phyloP scores from a whole-genome alignment of 1,284 basidiomycete genomes.

The Sporisorium scitamineum region DNA sequence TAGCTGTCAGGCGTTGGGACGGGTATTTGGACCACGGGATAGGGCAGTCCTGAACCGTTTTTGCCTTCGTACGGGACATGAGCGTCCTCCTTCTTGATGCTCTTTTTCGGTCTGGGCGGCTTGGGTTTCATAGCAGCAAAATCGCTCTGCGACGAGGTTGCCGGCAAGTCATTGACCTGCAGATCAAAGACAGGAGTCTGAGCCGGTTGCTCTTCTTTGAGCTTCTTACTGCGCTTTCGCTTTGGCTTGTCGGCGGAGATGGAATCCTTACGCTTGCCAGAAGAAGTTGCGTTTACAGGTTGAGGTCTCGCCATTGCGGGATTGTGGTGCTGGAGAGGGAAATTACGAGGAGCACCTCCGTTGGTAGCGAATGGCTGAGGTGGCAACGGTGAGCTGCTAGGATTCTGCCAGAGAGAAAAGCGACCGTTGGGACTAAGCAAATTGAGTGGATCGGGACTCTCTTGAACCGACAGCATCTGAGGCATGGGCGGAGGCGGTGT shows the following conservation, averaged over 20 bases:
- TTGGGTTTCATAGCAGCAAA: not conserved
- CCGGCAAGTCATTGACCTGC: slow-evolving; percentile 4
- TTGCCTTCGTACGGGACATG: slow-evolving; percentile 14
- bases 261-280: slow-evolving; percentile 34
- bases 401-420: slow-evolving; percentile 38
- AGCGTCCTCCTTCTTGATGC: slow-evolving; percentile 9
- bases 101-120: slow-evolving; percentile 20
- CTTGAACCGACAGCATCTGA: slow-evolving; percentile 23
- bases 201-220: slow-evolving; percentile 15
- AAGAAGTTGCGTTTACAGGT: not conserved
- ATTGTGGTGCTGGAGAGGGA: slow-evolving; percentile 2
- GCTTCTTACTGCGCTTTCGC: slow-evolving; percentile 34
- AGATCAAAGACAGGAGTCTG: slow-evolving; percentile 11
- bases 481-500: slow-evolving; percentile 23
- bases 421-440: slow-evolving; percentile 37
- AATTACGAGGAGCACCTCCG: slow-evolving; percentile 5
- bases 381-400: not conserved
- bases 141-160: not conserved
- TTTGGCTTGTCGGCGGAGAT: slow-evolving; percentile 19
- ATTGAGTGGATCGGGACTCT: slow-evolving; percentile 54
- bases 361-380: slow-evolving; percentile 11
- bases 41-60: not conserved
- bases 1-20: not conserved
- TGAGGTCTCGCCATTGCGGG: slow-evolving; percentile 17
- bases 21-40: slow-evolving; percentile 14